Base-by-base conservation (phyloP, 371 early-diverging fungal genomes). In the Paraphysoderma sedebokerense region DNA sequence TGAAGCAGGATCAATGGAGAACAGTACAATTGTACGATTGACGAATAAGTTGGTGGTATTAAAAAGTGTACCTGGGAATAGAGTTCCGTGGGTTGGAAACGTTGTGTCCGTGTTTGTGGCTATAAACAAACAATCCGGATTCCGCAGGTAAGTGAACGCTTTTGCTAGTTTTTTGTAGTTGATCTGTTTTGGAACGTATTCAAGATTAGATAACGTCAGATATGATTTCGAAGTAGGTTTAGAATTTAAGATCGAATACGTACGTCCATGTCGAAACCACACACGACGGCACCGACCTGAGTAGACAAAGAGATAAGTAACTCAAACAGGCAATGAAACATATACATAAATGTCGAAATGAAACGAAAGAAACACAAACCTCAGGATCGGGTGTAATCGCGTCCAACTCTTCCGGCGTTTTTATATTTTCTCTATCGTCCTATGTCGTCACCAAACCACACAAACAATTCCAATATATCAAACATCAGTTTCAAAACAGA, bases 31-130 rank as follows among this genome's bases (percentile, higher is more conserved):
- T 30, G 34, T 8, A 53, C 17, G 11, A 22, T 8, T 38, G 24
- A 23, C 5, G n/a, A 31, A 24, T 30, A 1, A 32, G 29, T 15
- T 24, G 26, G 49, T 48, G 15, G 26, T n/a, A 58, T 20, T 5
- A 46, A 17, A n/a, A 24, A 5, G n/a, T 22, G 13, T 61, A 72
- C 86, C 91, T 9, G 90, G 90, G 49, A 75, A 84, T 27, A 80
- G 55, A 12, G 65, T 49, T 5, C 81, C 79, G 42, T 74, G 76
- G 22, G 78, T 58, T n/a, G 96, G 95, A 59, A 76, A 89, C 7
- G 90, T 89, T 28, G 76, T 59, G 56, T 97, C 98, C 50, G 72
- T 74, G 55, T 97, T 97, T 26, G 98, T 97, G n/a, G 90, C 77
- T 31, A 92, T 63, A 61, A 92, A 95, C 42, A 79, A 68, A 39